These are phyloP conservation scores for Massarina eburnea DNA, from an alignment of 2,329 filamentous ascomycete genomes.

Conservation along the genomic window DNA sequence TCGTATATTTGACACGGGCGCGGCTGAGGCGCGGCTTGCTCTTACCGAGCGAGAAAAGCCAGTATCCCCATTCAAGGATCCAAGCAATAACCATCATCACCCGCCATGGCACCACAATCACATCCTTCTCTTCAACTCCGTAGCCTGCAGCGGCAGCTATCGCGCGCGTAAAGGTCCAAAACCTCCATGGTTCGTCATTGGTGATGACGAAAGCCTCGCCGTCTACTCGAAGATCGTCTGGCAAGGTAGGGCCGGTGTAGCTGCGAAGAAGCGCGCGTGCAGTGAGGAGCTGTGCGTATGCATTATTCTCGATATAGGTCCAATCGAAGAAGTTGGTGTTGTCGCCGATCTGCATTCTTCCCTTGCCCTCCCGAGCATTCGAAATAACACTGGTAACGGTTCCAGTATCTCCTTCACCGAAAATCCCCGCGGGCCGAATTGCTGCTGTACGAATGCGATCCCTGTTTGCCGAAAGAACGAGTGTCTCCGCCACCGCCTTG, in stretches of 20 bases:
- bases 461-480: constrained; percentile 18
- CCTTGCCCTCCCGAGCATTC: constrained; percentile 3
- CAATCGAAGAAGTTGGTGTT: constrained; percentile 15
- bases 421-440: constrained; percentile 16
- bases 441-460: constrained; percentile 8
- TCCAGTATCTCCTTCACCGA: constrained; percentile 13
- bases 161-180: constrained; percentile 12
- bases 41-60: constrained; percentile 9
- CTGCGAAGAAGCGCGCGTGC: constrained; percentile 9
- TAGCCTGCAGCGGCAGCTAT: constrained; percentile 7
- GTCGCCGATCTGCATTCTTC: constrained; percentile 6
- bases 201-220: constrained; percentile 17
- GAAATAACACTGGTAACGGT: constrained; percentile 3
- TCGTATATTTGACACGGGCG: constrained; percentile 8
- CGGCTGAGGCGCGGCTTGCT: constrained; percentile 4
- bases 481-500: constrained; percentile 21
- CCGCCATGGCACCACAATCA: constrained; percentile 6
- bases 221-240: constrained; percentile 7
- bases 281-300: constrained; percentile 14
- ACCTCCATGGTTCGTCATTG: constrained; percentile 15
- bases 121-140: constrained; percentile 5
- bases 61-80: constrained; percentile 10
- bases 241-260: background rate
- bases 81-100: constrained; percentile 1
- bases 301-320: constrained; percentile 15